Evolutionary conservation across 495 filamentous ascomycete genomes (phyloP).

Genomic region (Annulohypoxylon moriforme): DNA sequence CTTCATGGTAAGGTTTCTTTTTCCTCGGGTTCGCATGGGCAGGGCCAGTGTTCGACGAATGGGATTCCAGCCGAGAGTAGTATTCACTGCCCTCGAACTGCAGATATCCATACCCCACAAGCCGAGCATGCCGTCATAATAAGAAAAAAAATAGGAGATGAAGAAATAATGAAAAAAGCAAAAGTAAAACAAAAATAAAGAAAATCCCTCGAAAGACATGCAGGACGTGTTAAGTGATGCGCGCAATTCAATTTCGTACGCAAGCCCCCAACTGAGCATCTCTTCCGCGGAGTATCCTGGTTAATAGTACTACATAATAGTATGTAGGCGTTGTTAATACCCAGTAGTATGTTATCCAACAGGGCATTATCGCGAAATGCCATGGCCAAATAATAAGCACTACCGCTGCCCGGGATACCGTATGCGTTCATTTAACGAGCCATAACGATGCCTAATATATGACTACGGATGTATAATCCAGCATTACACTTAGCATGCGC

Average conservation of each 20-base stretch:
- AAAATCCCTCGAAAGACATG: neutral
- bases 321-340: constrained; percentile 14
- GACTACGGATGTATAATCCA: neutral
- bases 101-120: constrained; percentile 23
- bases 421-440: constrained; percentile 16
- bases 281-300: constrained; percentile 7
- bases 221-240: constrained; percentile 3
- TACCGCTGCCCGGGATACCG: neutral
- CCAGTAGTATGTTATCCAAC: neutral
- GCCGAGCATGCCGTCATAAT: constrained; percentile 24
- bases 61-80: constrained; percentile 34
- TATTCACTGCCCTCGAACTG: constrained; percentile 10
- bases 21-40: constrained; percentile 22
- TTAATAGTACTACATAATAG: constrained; percentile 7
- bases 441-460: constrained; percentile 6
- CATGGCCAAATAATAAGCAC: neutral
- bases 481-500: neutral
- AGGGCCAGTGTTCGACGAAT: constrained; percentile 22
- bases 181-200: neutral
- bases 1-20: neutral
- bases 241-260: neutral
- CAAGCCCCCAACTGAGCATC: neutral
- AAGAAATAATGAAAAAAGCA: neutral
- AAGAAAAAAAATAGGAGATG: constrained; percentile 9
- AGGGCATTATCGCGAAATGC: neutral